Evolutionary conservation across 164 flowering plant genomes (phyloP).

Genomic region (Annona squamosa): DNA sequence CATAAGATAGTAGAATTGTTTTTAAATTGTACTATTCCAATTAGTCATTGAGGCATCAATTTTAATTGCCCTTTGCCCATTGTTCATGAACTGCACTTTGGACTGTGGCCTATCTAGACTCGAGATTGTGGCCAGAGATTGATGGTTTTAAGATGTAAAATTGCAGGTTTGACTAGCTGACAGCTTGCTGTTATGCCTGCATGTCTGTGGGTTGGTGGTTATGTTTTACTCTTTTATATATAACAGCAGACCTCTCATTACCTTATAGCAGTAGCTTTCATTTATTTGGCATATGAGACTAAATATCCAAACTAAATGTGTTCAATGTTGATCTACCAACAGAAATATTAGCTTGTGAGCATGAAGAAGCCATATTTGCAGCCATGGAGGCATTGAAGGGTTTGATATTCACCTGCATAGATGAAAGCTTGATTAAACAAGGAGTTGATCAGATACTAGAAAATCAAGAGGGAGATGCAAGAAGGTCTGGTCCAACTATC

Average conservation of each 20-base stretch:
- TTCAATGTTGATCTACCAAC: conserved; percentile 14
- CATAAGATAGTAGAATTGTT: neutral
- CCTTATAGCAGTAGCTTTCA: neutral
- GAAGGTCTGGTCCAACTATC: conserved; percentile 57
- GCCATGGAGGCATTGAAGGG: conserved; percentile 60
- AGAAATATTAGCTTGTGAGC: conserved; percentile 76
- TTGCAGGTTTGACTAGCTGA: neutral
- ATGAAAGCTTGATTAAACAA: conserved; percentile 66
- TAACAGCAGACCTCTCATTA: neutral
- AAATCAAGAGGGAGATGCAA: conserved; percentile 21
- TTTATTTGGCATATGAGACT: neutral
- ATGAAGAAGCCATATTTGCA: conserved; percentile 76
- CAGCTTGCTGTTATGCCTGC: neutral
- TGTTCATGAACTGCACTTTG: no score
- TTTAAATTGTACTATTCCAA: no score
- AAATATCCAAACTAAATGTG: neutral
- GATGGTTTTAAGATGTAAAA: neutral
- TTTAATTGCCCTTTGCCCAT: no score
- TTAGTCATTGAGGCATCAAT: no score
- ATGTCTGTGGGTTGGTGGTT: neutral
- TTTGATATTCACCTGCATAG: conserved; percentile 61
- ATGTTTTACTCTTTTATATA: neutral
- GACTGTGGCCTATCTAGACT: no score
- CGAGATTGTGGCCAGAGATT: neutral
- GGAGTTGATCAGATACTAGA: conserved; percentile 49